These are phyloP conservation scores for Termitomyces sp. DNA, from an alignment of 768 basidiomycete species.

Conservation along the genomic window DNA sequence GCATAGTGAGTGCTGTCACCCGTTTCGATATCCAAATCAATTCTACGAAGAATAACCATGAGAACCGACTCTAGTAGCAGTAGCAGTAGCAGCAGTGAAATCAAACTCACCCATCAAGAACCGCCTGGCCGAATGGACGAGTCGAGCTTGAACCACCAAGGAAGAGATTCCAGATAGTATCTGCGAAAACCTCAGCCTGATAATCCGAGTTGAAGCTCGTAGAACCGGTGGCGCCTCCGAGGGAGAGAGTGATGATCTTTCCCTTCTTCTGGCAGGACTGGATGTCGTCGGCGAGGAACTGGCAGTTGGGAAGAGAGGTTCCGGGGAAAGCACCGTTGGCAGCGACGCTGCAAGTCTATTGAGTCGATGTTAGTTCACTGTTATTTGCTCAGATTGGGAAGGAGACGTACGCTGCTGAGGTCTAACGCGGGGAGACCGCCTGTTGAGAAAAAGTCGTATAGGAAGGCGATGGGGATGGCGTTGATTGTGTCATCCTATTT, in stretches of 20 bases:
- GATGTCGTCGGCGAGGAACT: constrained; percentile 53
- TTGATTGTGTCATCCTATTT: constrained; percentile 53
- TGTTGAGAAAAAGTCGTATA: constrained; percentile 55
- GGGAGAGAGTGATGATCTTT: constrained; percentile 44
- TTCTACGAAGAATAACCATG: constrained; percentile 18
- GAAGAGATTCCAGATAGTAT: constrained; percentile 66
- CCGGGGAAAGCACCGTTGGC: constrained; percentile 46
- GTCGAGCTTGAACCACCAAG: constrained; percentile 55
- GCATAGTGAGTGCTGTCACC: constrained; percentile 43
- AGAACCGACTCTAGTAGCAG: too few relatives aligned
- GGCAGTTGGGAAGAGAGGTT: constrained; percentile 55
- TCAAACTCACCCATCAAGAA: constrained; percentile 53
- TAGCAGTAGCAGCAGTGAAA: background rate
- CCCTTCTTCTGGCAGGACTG: constrained; percentile 55
- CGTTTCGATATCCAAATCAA: constrained; percentile 67
- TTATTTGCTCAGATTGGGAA: background rate
- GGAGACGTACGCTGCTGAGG: constrained; percentile 47
- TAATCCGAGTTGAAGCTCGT: constrained; percentile 47
- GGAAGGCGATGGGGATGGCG: constrained; percentile 58
- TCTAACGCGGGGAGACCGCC: constrained; percentile 58
- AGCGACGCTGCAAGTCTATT: constrained; percentile 46
- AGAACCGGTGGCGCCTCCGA: constrained; percentile 52
- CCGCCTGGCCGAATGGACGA: constrained; percentile 60
- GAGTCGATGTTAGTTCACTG: background rate
- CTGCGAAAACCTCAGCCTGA: constrained; percentile 49